These are phyloP conservation scores for Psidium guajava DNA, from an alignment of 345 rosid genomes.

Conservation along the genomic window DNA sequence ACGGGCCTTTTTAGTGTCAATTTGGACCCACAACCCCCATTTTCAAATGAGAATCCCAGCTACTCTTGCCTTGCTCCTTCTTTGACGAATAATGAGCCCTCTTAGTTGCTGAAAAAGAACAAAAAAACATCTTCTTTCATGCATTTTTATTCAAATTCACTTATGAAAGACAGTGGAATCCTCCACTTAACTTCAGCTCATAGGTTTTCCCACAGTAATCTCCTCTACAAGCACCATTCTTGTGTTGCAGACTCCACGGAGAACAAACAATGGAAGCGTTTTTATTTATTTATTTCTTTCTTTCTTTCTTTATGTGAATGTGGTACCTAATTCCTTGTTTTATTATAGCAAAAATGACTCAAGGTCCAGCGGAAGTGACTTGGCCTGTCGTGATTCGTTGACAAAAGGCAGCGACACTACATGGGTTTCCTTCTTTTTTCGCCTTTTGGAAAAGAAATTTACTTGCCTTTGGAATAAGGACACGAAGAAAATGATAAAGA, in stretches of 20 bases:
- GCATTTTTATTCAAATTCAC: background rate
- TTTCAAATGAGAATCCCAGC: background rate
- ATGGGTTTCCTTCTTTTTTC: background rate
- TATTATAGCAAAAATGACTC: background rate
- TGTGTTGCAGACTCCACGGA: background rate
- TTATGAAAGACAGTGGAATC: background rate
- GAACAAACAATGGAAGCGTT: background rate
- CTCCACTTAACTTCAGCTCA: background rate
- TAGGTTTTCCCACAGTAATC: background rate
- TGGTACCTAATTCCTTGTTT: constrained; percentile 1
- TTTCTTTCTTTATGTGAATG: background rate
- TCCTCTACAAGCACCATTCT: background rate
- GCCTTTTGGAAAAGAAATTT: background rate
- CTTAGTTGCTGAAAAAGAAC: background rate
- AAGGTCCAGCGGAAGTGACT: background rate
- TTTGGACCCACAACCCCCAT: constrained; percentile 1
- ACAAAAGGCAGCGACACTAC: constrained; percentile 13
- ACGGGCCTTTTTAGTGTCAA: background rate
- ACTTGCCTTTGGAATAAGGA: constrained; percentile 3
- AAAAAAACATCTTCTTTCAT: background rate
- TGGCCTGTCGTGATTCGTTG: constrained; percentile 19
- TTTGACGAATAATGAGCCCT: background rate
- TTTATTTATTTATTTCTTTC: background rate
- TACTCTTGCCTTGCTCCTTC: background rate
- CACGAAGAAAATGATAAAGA: constrained; percentile 22